Evolutionary conservation across 331 rosid species (phyloP), one percentile per base, ranked within the genome.

Genomic region (Phaseolus coccineus): DNA sequence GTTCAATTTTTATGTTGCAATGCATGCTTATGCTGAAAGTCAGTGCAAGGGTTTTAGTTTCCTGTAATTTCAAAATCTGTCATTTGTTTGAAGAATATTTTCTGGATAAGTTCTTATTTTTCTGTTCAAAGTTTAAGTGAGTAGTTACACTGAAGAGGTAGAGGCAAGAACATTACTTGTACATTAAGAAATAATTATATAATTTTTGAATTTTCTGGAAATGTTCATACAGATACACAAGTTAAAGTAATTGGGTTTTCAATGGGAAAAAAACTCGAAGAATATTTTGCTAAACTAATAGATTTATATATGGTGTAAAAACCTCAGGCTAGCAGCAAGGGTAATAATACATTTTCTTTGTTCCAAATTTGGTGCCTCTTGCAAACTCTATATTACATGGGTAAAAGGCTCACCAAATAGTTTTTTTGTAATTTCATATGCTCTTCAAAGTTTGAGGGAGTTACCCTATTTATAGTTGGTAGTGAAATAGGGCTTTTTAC

Each of bases 181-280:
- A 4, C 42, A 39, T 4, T 72, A 48, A 1, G 0, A 69, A 37
- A 59, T 59, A 40, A 25, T 37, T 52, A 62, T 76, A 16, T 72
- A 30, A 74, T 50, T 83, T 67, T 83, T 67, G 24, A 70, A 58
- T 53, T 72, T 78, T 14, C 44, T 39, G 25, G 55, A 78, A 66
- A 9, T 57, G 57, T 11, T 25, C 27, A 44, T 40, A 44, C 62
- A 25, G 12, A 73, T 30, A 58, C 22, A 19, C 16, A 13, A 24
- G 19, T 65, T 64, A 51, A 14, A 7, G 15, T 27, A 72, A 56
- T 66, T 22, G 46, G n/a, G 40, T 35, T 58, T 35, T 72, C 6
- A 27, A 47, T 53, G 44, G 16, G 33, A 28, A 28, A 69, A 31
- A 66, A 58, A 35, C 2, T 27, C n/a, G 59, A 56, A 50, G 7